Percentiles rank a stretch among this genome's conserved stretches.
These are phyloP conservation scores for Zizania palustris DNA, from an alignment of 202 grass and related monocot species.

Conservation along the genomic window DNA sequence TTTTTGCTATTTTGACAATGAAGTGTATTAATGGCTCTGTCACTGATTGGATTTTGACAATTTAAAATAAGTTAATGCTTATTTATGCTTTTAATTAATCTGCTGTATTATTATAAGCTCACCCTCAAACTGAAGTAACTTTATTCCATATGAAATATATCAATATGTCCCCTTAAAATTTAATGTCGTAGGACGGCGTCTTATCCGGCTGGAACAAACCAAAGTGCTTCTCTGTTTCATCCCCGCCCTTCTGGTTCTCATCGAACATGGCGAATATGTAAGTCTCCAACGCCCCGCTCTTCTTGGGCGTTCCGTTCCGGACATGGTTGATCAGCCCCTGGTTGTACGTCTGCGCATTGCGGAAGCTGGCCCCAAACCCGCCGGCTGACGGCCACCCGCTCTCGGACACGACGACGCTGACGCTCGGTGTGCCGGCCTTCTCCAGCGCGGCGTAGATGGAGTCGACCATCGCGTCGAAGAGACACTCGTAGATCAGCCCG, in stretches of 20 bases:
- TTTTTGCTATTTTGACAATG: no score
- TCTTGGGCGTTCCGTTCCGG: not conserved
- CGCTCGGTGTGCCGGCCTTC: not conserved
- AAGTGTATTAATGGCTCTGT: no score
- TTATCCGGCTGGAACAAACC: not conserved
- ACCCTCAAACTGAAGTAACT: no score
- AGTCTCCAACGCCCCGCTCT: not conserved
- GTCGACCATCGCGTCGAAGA: slow-evolving; percentile 8
- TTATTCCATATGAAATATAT: not conserved
- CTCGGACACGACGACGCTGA: slow-evolving; percentile 1
- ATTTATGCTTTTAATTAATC: no score
- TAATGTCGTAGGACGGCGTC: not conserved
- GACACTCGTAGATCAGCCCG: not conserved
- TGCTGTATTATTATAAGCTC: no score
- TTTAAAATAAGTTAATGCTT: no score
- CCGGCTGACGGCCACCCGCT: not conserved
- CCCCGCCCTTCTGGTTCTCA: not conserved
- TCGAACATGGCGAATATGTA: not conserved
- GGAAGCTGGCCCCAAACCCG: not conserved
- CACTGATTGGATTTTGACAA: no score
- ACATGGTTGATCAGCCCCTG: slow-evolving; percentile 4
- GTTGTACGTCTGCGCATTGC: not conserved
- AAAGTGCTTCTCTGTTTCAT: not conserved
- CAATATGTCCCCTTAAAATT: not conserved
- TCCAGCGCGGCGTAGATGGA: not conserved